Percentiles rank a stretch among this genome's conserved stretches.
These are phyloP conservation scores for Alloteropsis angusta DNA, from an alignment of 202 grass and related monocot genomes.

Conservation along the genomic window DNA sequence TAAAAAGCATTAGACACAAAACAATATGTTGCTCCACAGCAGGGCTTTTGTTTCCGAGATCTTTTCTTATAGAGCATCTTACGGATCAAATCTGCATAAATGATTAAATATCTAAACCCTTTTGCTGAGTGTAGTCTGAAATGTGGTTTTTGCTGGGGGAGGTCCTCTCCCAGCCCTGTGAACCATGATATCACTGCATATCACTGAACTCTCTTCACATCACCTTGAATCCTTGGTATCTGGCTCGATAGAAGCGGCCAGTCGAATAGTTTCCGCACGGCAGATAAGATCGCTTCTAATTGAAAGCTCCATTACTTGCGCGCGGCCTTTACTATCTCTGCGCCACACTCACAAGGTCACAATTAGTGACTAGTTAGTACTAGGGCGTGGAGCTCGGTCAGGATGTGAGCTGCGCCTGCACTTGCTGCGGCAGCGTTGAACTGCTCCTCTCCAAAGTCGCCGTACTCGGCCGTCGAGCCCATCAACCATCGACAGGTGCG, in stretches of 20 bases:
- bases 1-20: not conserved
- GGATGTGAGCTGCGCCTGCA: not conserved
- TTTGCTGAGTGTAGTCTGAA: not conserved
- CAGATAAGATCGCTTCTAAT: not conserved
- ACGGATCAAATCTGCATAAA: not conserved
- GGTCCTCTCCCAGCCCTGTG: not conserved
- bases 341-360: not conserved
- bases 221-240: not conserved
- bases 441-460: not conserved
- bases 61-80: not conserved
- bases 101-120: not conserved
- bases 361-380: not conserved
- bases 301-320: not conserved
- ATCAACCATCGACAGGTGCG: constrained; percentile 21
- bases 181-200: not conserved
- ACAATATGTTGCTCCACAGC: not conserved
- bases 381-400: not conserved
- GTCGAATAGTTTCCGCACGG: not conserved
- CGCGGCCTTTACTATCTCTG: not conserved
- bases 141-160: not conserved
- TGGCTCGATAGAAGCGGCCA: not conserved
- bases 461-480: not conserved
- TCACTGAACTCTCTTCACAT: too few relatives aligned
- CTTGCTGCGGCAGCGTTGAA: not conserved
- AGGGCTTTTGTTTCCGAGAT: not conserved